Percentiles rank a stretch among this genome's conserved stretches.
These are phyloP conservation scores for Lodderomyces parapsilosis DNA, from an alignment of 1,139 yeast species.

Conservation along the genomic window DNA sequence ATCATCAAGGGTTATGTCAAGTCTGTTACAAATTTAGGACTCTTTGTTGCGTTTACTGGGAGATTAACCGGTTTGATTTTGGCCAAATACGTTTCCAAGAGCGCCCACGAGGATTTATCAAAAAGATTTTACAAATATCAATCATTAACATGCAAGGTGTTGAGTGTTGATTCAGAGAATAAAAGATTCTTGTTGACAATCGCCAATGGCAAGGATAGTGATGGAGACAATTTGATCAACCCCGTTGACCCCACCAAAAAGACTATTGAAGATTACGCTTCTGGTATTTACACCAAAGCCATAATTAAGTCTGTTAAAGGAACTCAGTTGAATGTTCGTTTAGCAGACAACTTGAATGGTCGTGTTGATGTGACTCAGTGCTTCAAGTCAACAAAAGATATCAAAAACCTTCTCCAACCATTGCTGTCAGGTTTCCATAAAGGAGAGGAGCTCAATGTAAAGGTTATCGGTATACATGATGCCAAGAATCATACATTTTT, in stretches of 20 bases:
- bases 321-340: slow-evolving; percentile 71
- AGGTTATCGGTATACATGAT: slow-evolving; percentile 78
- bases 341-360: slow-evolving; percentile 81
- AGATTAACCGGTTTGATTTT: slow-evolving; percentile 80
- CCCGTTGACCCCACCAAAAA: slow-evolving; percentile 61
- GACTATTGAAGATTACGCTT: slow-evolving; percentile 48
- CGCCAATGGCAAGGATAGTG: slow-evolving; percentile 27
- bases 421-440: slow-evolving; percentile 51
- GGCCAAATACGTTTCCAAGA: slow-evolving; percentile 68
- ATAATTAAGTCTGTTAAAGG: slow-evolving; percentile 61
- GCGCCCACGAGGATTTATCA: slow-evolving; percentile 54
- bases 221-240: slow-evolving; percentile 35
- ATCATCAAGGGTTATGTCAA: slow-evolving; percentile 70
- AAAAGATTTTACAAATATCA: slow-evolving; percentile 61
- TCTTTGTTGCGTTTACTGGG: slow-evolving; percentile 81
- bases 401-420: slow-evolving; percentile 60
- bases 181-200: slow-evolving; percentile 68
- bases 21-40: slow-evolving; percentile 73
- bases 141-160: slow-evolving; percentile 64
- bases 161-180: slow-evolving; percentile 65
- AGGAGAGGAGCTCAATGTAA: slow-evolving; percentile 60
- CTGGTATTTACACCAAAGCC: slow-evolving; percentile 66
- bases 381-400: slow-evolving; percentile 54
- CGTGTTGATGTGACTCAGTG: slow-evolving; percentile 76
- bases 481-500: slow-evolving; percentile 66